Percentiles rank a stretch among this genome's conserved stretches.
Evolutionary conservation across 139 green algal species (phyloP).

Genomic region (Picochlorum sp.): DNA sequence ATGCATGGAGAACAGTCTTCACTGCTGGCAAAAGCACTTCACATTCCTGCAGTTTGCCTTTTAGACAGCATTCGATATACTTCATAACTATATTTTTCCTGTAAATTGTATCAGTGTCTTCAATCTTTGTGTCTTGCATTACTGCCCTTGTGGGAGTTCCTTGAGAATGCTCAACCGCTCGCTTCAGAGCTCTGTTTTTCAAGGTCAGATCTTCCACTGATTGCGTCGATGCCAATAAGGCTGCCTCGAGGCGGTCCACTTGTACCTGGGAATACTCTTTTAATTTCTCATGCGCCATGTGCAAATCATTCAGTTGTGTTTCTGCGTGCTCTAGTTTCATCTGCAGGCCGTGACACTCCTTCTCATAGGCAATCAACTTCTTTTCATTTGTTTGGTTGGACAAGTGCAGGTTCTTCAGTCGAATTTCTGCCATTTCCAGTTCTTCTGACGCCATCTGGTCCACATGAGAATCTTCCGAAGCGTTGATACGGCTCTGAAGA

Average conservation of each 20-base stretch:
- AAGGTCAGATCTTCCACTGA: slow-evolving; percentile 7
- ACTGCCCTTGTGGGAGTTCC: not conserved
- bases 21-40: slow-evolving; percentile 30
- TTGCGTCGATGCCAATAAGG: slow-evolving; percentile 3
- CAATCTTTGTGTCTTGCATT: no score
- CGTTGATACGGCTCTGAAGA: not conserved
- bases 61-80: slow-evolving; percentile 16
- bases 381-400: slow-evolving; percentile 7
- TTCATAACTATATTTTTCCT: slow-evolving; percentile 31
- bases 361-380: slow-evolving; percentile 1
- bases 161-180: not conserved
- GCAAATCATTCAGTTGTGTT: not conserved
- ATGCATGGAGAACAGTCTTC: slow-evolving; percentile 17
- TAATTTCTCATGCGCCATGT: not conserved
- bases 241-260: not conserved
- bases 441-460: not conserved
- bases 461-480: slow-evolving; percentile 6
- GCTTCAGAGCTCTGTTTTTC: slow-evolving; percentile 6
- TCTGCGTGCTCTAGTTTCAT: not conserved
- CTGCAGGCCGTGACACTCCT: not conserved
- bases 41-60: slow-evolving; percentile 22
- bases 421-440: slow-evolving; percentile 19
- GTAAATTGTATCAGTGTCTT: slow-evolving; percentile 28
- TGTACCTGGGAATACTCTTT: not conserved
- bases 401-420: slow-evolving; percentile 11